These are phyloP conservation scores for Globisporangium canariense DNA, from an alignment of 352 stramenopile genomes.

Conservation along the genomic window DNA sequence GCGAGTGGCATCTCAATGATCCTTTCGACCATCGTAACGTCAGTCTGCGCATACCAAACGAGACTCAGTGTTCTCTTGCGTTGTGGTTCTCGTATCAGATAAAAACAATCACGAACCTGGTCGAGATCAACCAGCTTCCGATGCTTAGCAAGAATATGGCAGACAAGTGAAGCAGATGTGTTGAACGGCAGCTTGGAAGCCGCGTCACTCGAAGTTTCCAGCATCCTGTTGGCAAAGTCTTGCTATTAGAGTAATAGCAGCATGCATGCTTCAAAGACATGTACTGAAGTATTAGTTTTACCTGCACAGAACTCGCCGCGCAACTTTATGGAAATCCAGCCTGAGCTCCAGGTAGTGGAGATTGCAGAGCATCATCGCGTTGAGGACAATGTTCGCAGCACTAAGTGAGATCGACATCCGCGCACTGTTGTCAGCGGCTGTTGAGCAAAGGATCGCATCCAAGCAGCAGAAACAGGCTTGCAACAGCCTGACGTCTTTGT, in stretches of 20 bases:
- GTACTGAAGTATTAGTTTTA: not conserved
- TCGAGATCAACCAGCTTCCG: conserved; percentile 4
- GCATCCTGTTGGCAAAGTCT: conserved; percentile 7
- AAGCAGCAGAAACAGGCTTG: conserved; percentile 25
- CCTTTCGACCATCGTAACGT: not conserved
- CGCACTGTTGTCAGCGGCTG: not conserved
- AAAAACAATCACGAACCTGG: not conserved
- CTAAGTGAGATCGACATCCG: conserved; percentile 10
- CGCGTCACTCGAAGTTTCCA: not conserved
- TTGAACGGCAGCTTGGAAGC: not conserved
- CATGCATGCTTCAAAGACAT: not conserved
- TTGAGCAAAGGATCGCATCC: conserved; percentile 20
- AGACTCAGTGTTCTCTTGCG: not conserved
- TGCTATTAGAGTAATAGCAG: not conserved
- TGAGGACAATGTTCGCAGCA: conserved; percentile 25
- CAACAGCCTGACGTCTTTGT: conserved; percentile 11
- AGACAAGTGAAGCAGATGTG: not conserved
- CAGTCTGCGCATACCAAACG: not conserved
- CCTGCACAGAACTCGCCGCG: conserved; percentile 6
- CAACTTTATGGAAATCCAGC: not conserved
- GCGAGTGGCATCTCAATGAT: not conserved
- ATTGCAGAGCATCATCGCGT: conserved; percentile 20
- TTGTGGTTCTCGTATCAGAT: not conserved
- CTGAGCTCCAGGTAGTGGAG: conserved; percentile 10
- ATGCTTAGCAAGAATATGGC: not conserved